Evolutionary conservation across 164 flowering plant species (phyloP).

Genomic region (Malania oleifera): DNA sequence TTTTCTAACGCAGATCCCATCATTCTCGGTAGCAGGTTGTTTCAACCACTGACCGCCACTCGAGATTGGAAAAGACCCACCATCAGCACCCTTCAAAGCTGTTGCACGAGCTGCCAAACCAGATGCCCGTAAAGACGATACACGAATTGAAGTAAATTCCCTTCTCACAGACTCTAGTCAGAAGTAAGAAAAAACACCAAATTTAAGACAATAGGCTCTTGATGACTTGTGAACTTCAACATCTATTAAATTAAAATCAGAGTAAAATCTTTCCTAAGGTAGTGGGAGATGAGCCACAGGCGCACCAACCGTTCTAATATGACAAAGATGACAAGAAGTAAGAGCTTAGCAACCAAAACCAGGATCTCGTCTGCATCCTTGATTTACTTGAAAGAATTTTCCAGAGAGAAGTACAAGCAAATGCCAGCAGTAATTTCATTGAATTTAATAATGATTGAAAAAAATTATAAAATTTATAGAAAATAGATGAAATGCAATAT

Average conservation of each 20-base stretch:
- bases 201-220: neutral
- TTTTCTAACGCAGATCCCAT: slow-evolving; percentile 9
- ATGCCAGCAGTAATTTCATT: too few species aligned
- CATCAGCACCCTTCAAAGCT: slow-evolving; percentile 10
- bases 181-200: neutral
- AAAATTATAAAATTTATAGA: too few species aligned
- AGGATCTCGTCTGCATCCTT: too few species aligned
- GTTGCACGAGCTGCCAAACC: slow-evolving; percentile 42
- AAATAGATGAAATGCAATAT: too few species aligned
- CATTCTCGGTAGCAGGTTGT: slow-evolving; percentile 9
- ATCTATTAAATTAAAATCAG: neutral
- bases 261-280: neutral
- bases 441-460: too few species aligned
- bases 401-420: too few species aligned
- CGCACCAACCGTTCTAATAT: neutral
- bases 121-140: slow-evolving; percentile 47
- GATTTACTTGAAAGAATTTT: too few species aligned
- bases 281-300: too few species aligned
- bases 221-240: neutral
- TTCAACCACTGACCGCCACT: slow-evolving; percentile 16
- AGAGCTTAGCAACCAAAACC: neutral
- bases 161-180: slow-evolving; percentile 28
- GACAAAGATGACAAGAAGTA: neutral
- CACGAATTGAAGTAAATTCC: slow-evolving; percentile 48
- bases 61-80: slow-evolving; percentile 14